Evolutionary conservation across 1,284 basidiomycete genomes (phyloP).

Genomic region (Naganishia cerealis): DNA sequence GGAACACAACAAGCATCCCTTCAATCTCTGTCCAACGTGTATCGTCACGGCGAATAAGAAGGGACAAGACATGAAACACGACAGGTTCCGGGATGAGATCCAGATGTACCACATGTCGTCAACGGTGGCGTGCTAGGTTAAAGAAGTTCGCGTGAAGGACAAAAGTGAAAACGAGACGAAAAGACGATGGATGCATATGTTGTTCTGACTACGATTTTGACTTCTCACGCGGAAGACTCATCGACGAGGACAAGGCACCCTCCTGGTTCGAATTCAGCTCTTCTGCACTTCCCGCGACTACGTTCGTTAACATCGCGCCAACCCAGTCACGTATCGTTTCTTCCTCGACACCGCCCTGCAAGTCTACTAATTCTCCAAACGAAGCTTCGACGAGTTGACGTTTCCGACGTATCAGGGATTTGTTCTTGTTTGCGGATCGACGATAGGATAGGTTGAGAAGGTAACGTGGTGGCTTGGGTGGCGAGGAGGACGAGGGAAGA

Average conservation of each 20-base stretch:
- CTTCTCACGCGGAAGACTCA: not conserved
- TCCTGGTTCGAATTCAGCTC: not conserved
- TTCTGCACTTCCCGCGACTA: constrained; percentile 17
- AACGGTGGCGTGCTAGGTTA: not conserved
- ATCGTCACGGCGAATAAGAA: too few species aligned
- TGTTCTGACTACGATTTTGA: not conserved
- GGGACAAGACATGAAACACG: too few species aligned
- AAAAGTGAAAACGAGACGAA: not conserved
- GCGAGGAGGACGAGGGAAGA: constrained; percentile 23
- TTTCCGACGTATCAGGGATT: constrained; percentile 30
- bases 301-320: constrained; percentile 9
- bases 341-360: constrained; percentile 33
- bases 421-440: constrained; percentile 35
- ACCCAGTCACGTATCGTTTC: constrained; percentile 32
- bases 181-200: not conserved
- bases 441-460: constrained; percentile 32
- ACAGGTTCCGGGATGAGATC: too few species aligned
- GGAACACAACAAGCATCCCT: too few species aligned
- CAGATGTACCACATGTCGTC: not conserved
- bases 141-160: not conserved
- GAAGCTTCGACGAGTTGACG: constrained; percentile 14
- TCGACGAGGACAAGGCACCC: not conserved
- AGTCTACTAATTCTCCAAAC: constrained; percentile 30
- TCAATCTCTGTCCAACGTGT: too few species aligned
- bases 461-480: constrained; percentile 22